Evolutionary conservation across 2,329 filamentous ascomycete genomes (phyloP).

Genomic region (Trichophyton verrucosum): DNA sequence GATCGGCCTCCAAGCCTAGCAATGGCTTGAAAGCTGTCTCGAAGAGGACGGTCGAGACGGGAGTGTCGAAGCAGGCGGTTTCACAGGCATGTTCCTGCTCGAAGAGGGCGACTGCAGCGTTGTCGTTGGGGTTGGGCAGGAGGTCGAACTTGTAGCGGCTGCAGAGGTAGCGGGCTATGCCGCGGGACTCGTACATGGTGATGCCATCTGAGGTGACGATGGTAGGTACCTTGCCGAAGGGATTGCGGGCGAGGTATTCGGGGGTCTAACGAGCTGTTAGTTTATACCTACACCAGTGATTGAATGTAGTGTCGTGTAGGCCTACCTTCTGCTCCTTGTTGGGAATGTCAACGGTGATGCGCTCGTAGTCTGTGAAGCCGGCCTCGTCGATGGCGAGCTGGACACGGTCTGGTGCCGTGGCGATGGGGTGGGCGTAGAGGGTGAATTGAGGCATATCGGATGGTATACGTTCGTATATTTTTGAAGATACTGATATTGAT

Average conservation of each 20-base stretch:
- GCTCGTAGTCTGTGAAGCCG: slow-evolving; percentile 33
- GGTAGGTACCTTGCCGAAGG: slow-evolving; percentile 34
- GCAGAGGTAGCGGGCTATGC: slow-evolving; percentile 38
- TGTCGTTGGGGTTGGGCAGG: slow-evolving; percentile 28
- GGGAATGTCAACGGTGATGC: slow-evolving; percentile 28
- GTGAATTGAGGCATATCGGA: slow-evolving; percentile 21
- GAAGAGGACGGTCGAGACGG: slow-evolving; percentile 33
- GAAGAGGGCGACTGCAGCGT: slow-evolving; percentile 32
- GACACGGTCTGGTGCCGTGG: slow-evolving; percentile 35
- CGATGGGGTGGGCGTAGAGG: slow-evolving; percentile 31
- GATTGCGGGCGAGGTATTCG: slow-evolving; percentile 20
- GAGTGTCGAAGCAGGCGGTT: slow-evolving; percentile 34
- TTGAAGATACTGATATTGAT: background rate
- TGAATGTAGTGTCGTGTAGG: background rate
- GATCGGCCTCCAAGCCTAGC: slow-evolving; percentile 33
- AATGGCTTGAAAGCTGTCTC: slow-evolving; percentile 37
- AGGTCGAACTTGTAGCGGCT: slow-evolving; percentile 37
- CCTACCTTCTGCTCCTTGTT: slow-evolving; percentile 34
- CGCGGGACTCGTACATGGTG: slow-evolving; percentile 37
- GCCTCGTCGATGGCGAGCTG: slow-evolving; percentile 34
- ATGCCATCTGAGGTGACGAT: slow-evolving; percentile 31
- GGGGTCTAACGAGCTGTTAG: slow-evolving; percentile 15
- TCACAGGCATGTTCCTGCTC: slow-evolving; percentile 35
- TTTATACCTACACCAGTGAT: background rate
- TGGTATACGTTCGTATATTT: background rate